These are phyloP conservation scores for Penicillium sp. DNA, from an alignment of 2,329 filamentous ascomycete genomes.

Conservation along the genomic window DNA sequence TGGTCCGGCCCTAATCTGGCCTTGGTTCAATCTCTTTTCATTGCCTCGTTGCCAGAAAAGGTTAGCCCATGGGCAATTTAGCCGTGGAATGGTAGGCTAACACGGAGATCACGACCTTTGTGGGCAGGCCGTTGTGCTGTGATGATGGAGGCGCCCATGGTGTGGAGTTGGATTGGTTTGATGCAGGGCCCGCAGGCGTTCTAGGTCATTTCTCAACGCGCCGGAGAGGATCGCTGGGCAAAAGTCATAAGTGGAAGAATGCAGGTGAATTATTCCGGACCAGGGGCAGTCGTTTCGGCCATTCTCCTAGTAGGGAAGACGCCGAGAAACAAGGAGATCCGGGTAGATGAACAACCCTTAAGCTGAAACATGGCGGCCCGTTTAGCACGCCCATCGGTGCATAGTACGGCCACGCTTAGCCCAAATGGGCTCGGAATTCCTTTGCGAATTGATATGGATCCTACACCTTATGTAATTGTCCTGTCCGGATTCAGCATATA, in stretches of 20 bases:
- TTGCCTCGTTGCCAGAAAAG: background rate
- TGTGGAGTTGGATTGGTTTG: constrained; percentile 11
- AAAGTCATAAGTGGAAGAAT: constrained; percentile 14
- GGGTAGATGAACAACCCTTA: constrained; percentile 20
- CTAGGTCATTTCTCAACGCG: constrained; percentile 12
- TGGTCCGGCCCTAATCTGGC: constrained; percentile 2
- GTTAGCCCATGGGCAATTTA: background rate
- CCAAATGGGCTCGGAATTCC: constrained; percentile 13
- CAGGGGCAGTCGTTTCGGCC: constrained; percentile 9
- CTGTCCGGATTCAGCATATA: background rate
- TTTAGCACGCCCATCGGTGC: constrained; percentile 9
- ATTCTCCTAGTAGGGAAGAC: constrained; percentile 15
- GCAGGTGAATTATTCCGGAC: constrained; percentile 17
- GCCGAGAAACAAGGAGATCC: constrained; percentile 13
- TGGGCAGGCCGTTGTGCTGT: background rate
- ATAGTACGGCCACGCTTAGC: constrained; percentile 6
- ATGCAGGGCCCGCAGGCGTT: constrained; percentile 7
- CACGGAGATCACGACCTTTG: background rate
- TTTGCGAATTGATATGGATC: constrained; percentile 7
- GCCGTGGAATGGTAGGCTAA: background rate
- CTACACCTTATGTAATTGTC: background rate
- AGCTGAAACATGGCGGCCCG: constrained; percentile 25
- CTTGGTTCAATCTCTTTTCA: constrained; percentile 9
- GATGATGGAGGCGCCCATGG: background rate
- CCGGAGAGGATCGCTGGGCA: background rate